These are phyloP conservation scores for Fragaria ananassa DNA, from an alignment of 306 rosid genomes.

Conservation along the genomic window DNA sequence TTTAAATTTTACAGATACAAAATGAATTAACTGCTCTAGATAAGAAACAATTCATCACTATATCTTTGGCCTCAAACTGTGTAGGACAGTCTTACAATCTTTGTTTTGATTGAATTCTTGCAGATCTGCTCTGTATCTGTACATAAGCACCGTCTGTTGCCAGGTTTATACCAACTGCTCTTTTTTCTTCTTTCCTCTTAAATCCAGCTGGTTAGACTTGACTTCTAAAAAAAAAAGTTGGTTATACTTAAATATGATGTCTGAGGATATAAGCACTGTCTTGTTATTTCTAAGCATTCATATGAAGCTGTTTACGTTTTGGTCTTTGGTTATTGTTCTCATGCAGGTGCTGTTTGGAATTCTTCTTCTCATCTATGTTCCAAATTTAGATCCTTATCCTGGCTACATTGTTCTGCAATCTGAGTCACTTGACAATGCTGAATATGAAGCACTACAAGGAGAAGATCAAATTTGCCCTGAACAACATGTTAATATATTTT, in stretches of 20 bases:
- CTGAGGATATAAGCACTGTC: neutral
- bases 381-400: constrained; percentile 64
- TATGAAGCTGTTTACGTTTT: constrained; percentile 7
- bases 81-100: constrained; percentile 5
- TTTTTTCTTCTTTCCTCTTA: neutral
- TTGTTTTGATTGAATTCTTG: constrained; percentile 25
- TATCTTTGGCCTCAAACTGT: neutral
- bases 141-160: constrained; percentile 43
- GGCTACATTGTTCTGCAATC: constrained; percentile 41
- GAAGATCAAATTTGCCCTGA: constrained; percentile 78
- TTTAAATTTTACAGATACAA: neutral
- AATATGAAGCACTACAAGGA: constrained; percentile 60
- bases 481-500: constrained; percentile 46
- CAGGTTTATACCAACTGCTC: constrained; percentile 40
- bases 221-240: too few species aligned
- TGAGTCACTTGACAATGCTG: constrained; percentile 51
- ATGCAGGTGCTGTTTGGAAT: constrained; percentile 68
- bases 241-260: neutral
- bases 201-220: neutral
- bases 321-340: constrained; percentile 22
- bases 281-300: neutral
- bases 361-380: constrained; percentile 60
- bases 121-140: constrained; percentile 59
- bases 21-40: too few species aligned
- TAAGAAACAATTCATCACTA: too few species aligned